Conservation (phyloP, 805 yeast species). For the Yamadazyma scolyti region DNA sequence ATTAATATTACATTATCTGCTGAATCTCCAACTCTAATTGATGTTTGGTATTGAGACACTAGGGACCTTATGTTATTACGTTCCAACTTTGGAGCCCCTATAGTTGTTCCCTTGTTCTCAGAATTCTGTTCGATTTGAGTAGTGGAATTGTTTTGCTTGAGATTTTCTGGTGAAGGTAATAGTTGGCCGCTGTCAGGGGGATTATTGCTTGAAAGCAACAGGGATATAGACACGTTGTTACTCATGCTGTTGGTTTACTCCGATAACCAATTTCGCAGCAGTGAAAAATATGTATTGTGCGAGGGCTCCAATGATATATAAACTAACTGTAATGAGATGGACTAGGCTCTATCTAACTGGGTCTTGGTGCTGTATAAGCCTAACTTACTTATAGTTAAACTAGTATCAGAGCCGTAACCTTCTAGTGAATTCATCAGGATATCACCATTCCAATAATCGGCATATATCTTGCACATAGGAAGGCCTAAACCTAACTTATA, state of each 20-base stretch:
- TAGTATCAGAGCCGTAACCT: constrained; percentile 91
- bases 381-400: constrained; percentile 71
- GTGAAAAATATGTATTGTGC: no score
- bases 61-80: constrained; percentile 12
- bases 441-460: constrained; percentile 96
- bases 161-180: background rate
- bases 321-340: no score
- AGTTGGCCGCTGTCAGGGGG: background rate
- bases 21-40: constrained; percentile 14
- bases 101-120: no score
- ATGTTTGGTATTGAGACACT: constrained; percentile 31
- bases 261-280: background rate
- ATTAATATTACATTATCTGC: constrained; percentile 6
- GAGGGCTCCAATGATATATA: no score
- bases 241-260: constrained; percentile 1
- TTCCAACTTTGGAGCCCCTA: no score
- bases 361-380: constrained; percentile 63
- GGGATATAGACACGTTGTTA: constrained; percentile 30
- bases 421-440: constrained; percentile 77
- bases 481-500: constrained; percentile 81
- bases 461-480: constrained; percentile 89
- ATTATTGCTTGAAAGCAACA: constrained; percentile 17
- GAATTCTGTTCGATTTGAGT: no score
- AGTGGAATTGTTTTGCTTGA: background rate
- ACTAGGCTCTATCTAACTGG: constrained; percentile 73